Evolutionary conservation across 1,284 basidiomycete species (phyloP), one percentile per base, ranked within the genome.

Genomic region (Wallemia ichthyophaga): DNA sequence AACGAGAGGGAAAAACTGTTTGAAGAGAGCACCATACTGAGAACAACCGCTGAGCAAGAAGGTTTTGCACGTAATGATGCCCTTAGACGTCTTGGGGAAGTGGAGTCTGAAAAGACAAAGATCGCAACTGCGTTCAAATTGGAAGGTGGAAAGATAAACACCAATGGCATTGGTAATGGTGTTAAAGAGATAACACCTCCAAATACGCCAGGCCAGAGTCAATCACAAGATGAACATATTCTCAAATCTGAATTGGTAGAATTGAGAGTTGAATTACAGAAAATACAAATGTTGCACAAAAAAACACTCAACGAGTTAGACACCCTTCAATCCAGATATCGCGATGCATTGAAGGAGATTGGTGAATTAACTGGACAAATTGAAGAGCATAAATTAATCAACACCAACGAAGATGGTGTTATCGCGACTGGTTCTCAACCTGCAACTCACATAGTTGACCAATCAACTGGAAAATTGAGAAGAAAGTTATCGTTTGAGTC

Each of bases 271-370:
- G 60, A 62, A 58, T 54, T 66, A 32, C 33, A 27, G 1, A 37
- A 62, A 33, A 61, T 67, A 1, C 59, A 64, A 54, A 48, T 48
- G 11, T 17, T 21, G 0, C 79, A 86, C 64, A 76, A 80, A 54
- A 79, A 79, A 23, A 86, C 86, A 0, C 75, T 89, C 11, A 74
- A 78, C 1, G 83, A 89, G 66, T 75, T 91, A 26, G 80, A 85
- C 9, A 73, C 77, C 1, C 76, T 91, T 32, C 81, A 82, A 2
- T 70, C 72, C 48, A 88, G 87, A 68, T 92, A 92, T 67, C 80
- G 81, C 32, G 83, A 91, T 63, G 83, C 88, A n/a, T 74, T 92
- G 26, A 76, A 77, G 60, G 84, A 89, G 68, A 87, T 94, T 62
- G 82, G 82, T 15, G 84, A 88, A 63, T 75, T 95, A 56, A 81